A percentile compares a stretch with the other conserved stretches of the same genome.
phyloP scores from a whole-genome alignment of 139 green algal genomes.

The Auxenochlorella pyrenoidosa region DNA sequence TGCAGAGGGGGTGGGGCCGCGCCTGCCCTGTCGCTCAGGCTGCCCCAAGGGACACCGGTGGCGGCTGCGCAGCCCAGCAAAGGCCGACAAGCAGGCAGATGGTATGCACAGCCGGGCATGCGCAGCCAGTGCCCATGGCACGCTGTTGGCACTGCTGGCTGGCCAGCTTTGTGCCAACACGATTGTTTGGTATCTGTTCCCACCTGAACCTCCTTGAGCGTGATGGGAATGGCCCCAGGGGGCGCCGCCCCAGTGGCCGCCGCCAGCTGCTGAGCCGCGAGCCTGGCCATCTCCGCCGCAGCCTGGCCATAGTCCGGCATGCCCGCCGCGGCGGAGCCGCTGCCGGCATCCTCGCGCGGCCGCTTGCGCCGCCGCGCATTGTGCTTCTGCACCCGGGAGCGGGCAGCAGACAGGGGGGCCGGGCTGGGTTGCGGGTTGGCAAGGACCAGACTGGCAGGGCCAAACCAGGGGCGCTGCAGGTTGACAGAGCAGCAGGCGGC shows the following conservation, averaged over 20 bases:
- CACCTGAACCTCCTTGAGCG: background rate
- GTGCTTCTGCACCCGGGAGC: slow-evolving; percentile 12
- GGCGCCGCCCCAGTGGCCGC: background rate
- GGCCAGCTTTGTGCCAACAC: no score
- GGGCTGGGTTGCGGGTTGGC: background rate
- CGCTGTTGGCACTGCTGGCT: no score
- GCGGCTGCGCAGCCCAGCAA: no score
- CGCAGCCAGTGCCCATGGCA: no score
- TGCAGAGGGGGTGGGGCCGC: no score
- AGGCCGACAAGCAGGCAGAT: no score
- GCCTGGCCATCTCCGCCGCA: slow-evolving; percentile 16
- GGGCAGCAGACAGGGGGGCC: no score
- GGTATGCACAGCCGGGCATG: no score
- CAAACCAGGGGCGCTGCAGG: background rate
- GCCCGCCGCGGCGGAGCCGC: background rate
- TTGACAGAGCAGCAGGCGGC: no score
- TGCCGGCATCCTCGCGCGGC: background rate
- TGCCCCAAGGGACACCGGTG: no score
- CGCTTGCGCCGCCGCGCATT: slow-evolving; percentile 50
- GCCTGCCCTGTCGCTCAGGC: no score
- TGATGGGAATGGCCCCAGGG: background rate
- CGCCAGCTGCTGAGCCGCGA: background rate
- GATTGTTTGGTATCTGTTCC: no score
- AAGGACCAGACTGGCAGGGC: background rate
- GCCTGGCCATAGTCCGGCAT: background rate